phyloP scores from a whole-genome alignment of 1,284 basidiomycete species.

The Trichosporon sp. region DNA sequence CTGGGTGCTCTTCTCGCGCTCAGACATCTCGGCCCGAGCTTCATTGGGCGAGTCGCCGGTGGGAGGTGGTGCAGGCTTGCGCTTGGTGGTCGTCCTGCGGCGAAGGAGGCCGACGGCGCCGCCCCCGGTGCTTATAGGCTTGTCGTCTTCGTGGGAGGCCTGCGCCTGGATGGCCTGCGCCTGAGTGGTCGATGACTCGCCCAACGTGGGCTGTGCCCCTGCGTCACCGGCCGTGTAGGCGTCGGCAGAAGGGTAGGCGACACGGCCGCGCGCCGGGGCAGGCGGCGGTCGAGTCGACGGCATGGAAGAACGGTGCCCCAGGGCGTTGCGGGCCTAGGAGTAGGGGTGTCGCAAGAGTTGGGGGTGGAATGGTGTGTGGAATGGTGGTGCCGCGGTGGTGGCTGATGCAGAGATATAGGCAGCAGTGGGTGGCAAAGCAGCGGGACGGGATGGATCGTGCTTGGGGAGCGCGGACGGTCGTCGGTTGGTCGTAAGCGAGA shows the following conservation, averaged over 20 bases:
- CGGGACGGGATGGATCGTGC: not conserved
- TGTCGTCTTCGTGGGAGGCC: conserved; percentile 21
- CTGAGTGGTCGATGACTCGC: conserved; percentile 3
- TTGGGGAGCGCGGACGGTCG: not conserved
- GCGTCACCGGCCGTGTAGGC: conserved; percentile 38
- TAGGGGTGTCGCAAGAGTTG: conserved; percentile 8
- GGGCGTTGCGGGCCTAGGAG: not conserved
- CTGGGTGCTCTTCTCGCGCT: conserved; percentile 32
- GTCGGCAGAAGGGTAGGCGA: conserved; percentile 41
- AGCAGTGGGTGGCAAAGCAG: conserved; percentile 3
- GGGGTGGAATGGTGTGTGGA: not conserved
- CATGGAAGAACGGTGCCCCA: conserved; percentile 23
- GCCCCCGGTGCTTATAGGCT: not conserved
- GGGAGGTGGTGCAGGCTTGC: not conserved
- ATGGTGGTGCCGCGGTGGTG: not conserved
- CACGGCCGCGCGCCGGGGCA: conserved; percentile 31
- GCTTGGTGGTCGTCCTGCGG: conserved; percentile 1
- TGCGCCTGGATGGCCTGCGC: not conserved
- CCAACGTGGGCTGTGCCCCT: conserved; percentile 13
- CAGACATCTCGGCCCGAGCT: conserved; percentile 12
- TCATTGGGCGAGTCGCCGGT: not conserved
- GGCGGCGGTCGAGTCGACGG: conserved; percentile 43
- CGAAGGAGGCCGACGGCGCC: not conserved
- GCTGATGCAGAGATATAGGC: not conserved
- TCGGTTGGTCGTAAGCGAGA: not conserved